These are phyloP conservation scores for Eucalyptus brandiana DNA, from an alignment of 345 rosid species.

Conservation along the genomic window DNA sequence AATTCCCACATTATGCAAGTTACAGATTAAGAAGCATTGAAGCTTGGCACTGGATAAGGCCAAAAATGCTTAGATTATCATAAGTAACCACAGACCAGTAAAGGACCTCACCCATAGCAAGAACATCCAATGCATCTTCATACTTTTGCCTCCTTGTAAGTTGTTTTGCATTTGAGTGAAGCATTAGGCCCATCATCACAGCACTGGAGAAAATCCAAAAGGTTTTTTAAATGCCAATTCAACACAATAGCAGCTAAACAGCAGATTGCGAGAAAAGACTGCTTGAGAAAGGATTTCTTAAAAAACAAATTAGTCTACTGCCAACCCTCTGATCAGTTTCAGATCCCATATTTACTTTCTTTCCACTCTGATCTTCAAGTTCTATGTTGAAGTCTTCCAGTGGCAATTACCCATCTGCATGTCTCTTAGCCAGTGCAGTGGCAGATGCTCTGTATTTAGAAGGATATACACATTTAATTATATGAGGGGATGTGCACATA, in stretches of 20 bases:
- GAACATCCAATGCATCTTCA: constrained; percentile 80
- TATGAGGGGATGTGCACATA: neutral
- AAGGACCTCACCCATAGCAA: constrained; percentile 86
- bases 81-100: neutral
- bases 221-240: neutral
- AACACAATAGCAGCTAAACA: neutral
- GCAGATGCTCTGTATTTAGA: constrained; percentile 37
- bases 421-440: constrained; percentile 39
- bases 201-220: constrained; percentile 30
- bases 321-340: constrained; percentile 70
- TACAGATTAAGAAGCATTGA: neutral
- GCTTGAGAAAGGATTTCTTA: neutral
- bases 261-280: neutral
- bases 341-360: constrained; percentile 50
- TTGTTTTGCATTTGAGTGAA: constrained; percentile 65
- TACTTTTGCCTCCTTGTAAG: constrained; percentile 38
- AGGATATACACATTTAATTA: neutral
- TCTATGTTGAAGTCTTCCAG: constrained; percentile 61
- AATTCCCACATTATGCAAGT: neutral
- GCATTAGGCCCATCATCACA: constrained; percentile 87
- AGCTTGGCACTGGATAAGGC: neutral
- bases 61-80: neutral
- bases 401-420: constrained; percentile 63
- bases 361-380: constrained; percentile 77
- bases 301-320: neutral